Evolutionary conservation across 768 basidiomycete species (phyloP).

Genomic region (Termitomyces eurrhizus): DNA sequence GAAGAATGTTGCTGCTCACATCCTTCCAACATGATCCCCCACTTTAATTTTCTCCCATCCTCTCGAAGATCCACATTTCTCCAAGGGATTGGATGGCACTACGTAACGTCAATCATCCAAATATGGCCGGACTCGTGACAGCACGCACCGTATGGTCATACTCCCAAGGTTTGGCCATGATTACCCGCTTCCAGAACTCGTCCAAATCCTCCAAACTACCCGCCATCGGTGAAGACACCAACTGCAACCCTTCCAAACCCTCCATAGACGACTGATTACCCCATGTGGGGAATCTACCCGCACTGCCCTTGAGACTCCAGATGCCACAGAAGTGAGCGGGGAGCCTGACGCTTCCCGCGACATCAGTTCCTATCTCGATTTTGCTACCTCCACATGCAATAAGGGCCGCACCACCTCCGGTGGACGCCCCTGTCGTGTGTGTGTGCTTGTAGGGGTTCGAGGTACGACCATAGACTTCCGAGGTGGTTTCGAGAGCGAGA

Average conservation of each 20-base stretch:
- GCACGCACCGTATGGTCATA: slow-evolving; percentile 55
- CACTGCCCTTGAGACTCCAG: slow-evolving; percentile 60
- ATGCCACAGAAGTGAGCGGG: slow-evolving; percentile 74
- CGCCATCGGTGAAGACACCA: slow-evolving; percentile 58
- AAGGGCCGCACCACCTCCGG: slow-evolving; percentile 67
- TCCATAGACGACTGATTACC: slow-evolving; percentile 43
- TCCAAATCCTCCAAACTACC: slow-evolving; percentile 57
- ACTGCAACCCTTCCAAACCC: slow-evolving; percentile 55
- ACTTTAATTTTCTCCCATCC: slow-evolving; percentile 51
- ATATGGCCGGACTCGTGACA: not conserved
- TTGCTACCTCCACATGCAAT: slow-evolving; percentile 61
- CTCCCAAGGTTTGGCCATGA: slow-evolving; percentile 59
- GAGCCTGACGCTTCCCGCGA: slow-evolving; percentile 69
- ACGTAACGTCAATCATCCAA: slow-evolving; percentile 6
- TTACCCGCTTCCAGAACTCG: slow-evolving; percentile 61
- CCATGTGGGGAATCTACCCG: slow-evolving; percentile 51
- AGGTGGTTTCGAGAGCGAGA: slow-evolving; percentile 51
- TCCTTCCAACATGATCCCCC: slow-evolving; percentile 62
- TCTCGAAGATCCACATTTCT: slow-evolving; percentile 40
- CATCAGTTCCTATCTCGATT: slow-evolving; percentile 69
- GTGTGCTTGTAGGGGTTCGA: slow-evolving; percentile 58
- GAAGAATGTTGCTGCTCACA: slow-evolving; percentile 30
- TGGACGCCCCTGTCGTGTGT: slow-evolving; percentile 58
- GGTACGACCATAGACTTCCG: slow-evolving; percentile 60
- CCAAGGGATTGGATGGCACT: slow-evolving; percentile 53